Conservation (phyloP, 495 filamentous ascomycete genomes). For the Penicillium tannophilum region DNA sequence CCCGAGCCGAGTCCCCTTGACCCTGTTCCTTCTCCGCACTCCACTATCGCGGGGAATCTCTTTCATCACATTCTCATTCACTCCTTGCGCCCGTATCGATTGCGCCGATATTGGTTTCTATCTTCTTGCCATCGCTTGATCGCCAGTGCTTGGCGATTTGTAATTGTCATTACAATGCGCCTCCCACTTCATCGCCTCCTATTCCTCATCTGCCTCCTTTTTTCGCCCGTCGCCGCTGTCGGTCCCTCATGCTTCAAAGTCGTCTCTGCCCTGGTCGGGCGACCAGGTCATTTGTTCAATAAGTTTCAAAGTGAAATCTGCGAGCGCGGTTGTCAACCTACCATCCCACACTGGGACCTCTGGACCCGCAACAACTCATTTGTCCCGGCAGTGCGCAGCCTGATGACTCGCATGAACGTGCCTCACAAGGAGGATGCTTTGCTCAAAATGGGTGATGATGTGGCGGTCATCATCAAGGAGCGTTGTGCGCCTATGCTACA, state of each 20-base stretch:
- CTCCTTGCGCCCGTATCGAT: neutral
- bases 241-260: slow-evolving; percentile 43
- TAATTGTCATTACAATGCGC: slow-evolving; percentile 14
- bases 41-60: neutral
- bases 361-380: slow-evolving; percentile 50
- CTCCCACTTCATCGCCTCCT: slow-evolving; percentile 20
- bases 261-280: slow-evolving; percentile 38
- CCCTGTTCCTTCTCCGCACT: neutral
- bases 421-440: slow-evolving; percentile 38
- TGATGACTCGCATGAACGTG: slow-evolving; percentile 38
- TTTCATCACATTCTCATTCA: neutral
- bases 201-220: slow-evolving; percentile 26
- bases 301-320: slow-evolving; percentile 48
- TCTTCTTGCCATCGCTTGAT: neutral
- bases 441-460: slow-evolving; percentile 45
- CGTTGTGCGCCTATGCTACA: slow-evolving; percentile 37
- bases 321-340: slow-evolving; percentile 43
- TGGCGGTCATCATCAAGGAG: slow-evolving; percentile 42
- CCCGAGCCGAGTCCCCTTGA: neutral
- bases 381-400: slow-evolving; percentile 41
- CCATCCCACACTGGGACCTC: slow-evolving; percentile 48
- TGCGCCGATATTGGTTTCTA: neutral
- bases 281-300: slow-evolving; percentile 37
- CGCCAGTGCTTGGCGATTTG: neutral
- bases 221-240: slow-evolving; percentile 30